Base-by-base conservation (phyloP, 441 rosid genomes). In the Aleurites moluccanus region DNA sequence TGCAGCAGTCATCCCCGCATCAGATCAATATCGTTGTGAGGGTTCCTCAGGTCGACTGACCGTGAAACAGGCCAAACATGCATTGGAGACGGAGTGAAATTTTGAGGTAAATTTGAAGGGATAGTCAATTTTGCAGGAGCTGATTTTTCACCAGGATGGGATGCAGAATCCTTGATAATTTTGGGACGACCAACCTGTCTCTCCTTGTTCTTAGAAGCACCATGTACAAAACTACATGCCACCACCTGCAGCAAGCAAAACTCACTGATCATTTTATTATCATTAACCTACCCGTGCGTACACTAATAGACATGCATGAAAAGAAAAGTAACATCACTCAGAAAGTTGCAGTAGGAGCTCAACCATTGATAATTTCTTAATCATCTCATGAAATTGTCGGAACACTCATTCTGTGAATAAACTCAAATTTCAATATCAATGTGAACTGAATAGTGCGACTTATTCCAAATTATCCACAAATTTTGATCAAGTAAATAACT, bases 211-310 rank as follows among this genome's bases (percentile, higher is more conserved):
- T 89, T 96, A 21, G 91, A 72, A 77, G 86, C 84, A 30, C 92
- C 97, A 40, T 92, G 87, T 27, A 89, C 88, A 79, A 96, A 96
- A 84, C 96, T 96, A 89, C 97, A 93, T 10, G 88, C 86, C 78
- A 93, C 97, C 81, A 93, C 96, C 98, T 96, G 86, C 82, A 79
- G 56, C 75, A 78, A 81, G 66, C 72, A 75, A 73, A 66, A 63
- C 38, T 52, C 10, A 62, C 68, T 35, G 18, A 79, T 57, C 69
- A 70, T 33, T 38, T 63, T 50, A n/a, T 52, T 52, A n/a, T 18
- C 67, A 35, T 67, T 52, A 65, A 35, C 42, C 30, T 28, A 42
- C 5, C 15, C 44, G 23, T 28, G 2, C 44, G 5, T 38, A 44
- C 21, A 38, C 40, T 14, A 63, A 44, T 53, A 45, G 23, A 11